phyloP scores from a whole-genome alignment of 768 basidiomycete species.

The Boletus insuetus region DNA sequence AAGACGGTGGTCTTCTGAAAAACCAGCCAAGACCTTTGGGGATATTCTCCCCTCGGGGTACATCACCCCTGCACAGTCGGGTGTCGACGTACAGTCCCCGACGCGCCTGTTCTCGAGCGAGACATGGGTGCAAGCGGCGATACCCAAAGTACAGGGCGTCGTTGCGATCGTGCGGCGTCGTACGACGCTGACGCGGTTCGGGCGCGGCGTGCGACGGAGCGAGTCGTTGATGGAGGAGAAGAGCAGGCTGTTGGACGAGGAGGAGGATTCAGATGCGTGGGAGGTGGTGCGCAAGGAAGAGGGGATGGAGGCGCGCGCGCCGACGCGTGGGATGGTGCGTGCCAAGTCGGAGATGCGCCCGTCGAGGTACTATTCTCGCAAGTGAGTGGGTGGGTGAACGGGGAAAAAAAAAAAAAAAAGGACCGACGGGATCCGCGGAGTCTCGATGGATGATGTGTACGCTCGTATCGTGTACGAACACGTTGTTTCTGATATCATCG shows the following conservation, averaged over 20 bases:
- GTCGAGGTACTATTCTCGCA: slow-evolving; percentile 13
- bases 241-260: slow-evolving; percentile 15
- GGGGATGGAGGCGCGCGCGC: neutral
- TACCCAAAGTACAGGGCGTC: slow-evolving; percentile 41
- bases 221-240: slow-evolving; percentile 19
- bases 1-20: slow-evolving; percentile 16
- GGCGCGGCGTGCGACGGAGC: slow-evolving; percentile 7
- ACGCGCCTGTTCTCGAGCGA: slow-evolving; percentile 22
- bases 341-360: slow-evolving; percentile 29
- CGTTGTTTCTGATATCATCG: neutral
- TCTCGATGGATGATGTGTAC: neutral
- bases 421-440: neutral
- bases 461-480: neutral
- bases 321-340: slow-evolving; percentile 4
- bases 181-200: slow-evolving; percentile 11
- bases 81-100: slow-evolving; percentile 16
- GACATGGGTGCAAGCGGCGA: slow-evolving; percentile 32
- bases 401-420: neutral
- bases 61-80: slow-evolving; percentile 38
- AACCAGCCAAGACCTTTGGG: slow-evolving; percentile 39
- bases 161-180: slow-evolving; percentile 29
- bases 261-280: slow-evolving; percentile 15
- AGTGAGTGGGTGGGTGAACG: slow-evolving; percentile 3
- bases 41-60: slow-evolving; percentile 46
- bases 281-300: slow-evolving; percentile 16